Evolutionary conservation across 2,329 filamentous ascomycete species (phyloP), one percentile per base, ranked within the genome.

Genomic region (Ceratocystis diversiconidia): DNA sequence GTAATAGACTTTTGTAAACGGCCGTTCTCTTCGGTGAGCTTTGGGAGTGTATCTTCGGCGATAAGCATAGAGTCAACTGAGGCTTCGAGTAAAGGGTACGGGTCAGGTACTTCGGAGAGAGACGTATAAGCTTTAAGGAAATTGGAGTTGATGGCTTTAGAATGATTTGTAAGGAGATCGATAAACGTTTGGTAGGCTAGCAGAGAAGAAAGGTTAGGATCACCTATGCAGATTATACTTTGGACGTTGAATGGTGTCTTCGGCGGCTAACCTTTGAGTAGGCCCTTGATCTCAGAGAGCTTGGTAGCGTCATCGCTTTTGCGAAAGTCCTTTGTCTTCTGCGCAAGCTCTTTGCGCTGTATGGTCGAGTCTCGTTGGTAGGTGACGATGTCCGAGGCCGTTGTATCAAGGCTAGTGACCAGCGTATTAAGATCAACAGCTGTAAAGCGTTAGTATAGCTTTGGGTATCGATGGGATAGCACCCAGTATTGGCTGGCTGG

Each of bases 251-350:
- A 41, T 41, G 3, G 55, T 22, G 52, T 7, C n/a, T 15, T 19
- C 15, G 36, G 7, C 15, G 41, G 44, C 8, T 8, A 36, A 91
- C 90, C 86, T 80, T 96, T 96, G 67, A 99, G 77, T 62, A 99
- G 77, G 48, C 85, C 85, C 76, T 97, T 99, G 78, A 95, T 85
- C 75, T 99, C 94, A 4, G 80, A 80, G 64, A 99, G 77, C 75
- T 97, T 99, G 66, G 83, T 84, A 10, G 87, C 79, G 79, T 99
- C 91, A 71, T 97, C 92, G 10, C 95, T 82, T 75, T 96, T 97
- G 68, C 92, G 82, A 71, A 97, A 99, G 72, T 97, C 92, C 73
- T 99, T 99, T 0, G 94, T 99, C 80, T 96, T 97, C 73, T 96
- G 92, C n/a, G 95, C 94, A 22, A 99, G 80, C 68, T 99, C 95